These are phyloP conservation scores for Glycine soja DNA, from an alignment of 306 rosid genomes.

Conservation along the genomic window DNA sequence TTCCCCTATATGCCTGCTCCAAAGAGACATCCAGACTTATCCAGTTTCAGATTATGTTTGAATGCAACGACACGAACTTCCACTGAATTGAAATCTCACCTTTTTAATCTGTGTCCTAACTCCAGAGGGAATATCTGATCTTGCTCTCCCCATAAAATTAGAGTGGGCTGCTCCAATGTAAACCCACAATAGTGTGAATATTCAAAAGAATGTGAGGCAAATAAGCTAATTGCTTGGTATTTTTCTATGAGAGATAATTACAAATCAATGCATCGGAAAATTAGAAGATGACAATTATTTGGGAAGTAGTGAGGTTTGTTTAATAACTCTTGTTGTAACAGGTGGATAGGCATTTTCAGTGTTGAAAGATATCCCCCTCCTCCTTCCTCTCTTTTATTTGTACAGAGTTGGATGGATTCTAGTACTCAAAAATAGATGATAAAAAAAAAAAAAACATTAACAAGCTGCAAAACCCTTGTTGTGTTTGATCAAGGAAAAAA, in stretches of 20 bases:
- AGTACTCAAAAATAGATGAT: not conserved
- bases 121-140: constrained; percentile 75
- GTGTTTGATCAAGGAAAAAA: too few species aligned
- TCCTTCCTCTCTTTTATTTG: not conserved
- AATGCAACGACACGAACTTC: not conserved
- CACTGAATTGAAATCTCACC: constrained; percentile 47
- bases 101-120: constrained; percentile 63
- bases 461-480: too few species aligned
- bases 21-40: not conserved
- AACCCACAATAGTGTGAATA: constrained; percentile 11
- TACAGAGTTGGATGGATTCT: not conserved
- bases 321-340: not conserved
- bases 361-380: not conserved
- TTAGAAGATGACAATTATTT: not conserved
- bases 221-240: constrained; percentile 6
- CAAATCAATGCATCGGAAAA: constrained; percentile 31
- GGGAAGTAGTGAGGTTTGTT: not conserved
- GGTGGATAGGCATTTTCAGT: not conserved
- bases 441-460: too few species aligned
- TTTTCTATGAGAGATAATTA: not conserved
- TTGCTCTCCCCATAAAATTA: constrained; percentile 72
- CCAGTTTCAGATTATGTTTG: constrained; percentile 12
- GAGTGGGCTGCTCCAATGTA: constrained; percentile 53
- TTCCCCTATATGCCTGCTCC: constrained; percentile 64
- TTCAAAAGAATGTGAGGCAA: constrained; percentile 19